phyloP scores from a whole-genome alignment of 2,329 filamentous ascomycete species.

The Microdochium bolleyi region DNA sequence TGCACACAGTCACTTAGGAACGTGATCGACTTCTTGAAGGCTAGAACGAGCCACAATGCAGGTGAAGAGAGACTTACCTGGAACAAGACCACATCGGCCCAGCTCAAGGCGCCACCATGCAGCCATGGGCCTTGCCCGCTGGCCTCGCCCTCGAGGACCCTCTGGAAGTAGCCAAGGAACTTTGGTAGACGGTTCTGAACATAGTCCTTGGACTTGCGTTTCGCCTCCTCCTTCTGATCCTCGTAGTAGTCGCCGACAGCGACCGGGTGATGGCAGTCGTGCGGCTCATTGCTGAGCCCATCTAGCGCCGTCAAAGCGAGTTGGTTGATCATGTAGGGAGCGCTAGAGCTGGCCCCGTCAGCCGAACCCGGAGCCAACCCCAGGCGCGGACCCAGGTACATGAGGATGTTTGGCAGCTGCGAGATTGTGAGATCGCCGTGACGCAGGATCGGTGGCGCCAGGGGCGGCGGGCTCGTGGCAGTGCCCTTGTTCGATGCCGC shows the following conservation, averaged over 20 bases:
- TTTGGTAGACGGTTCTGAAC: constrained; percentile 59
- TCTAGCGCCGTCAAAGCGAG: constrained; percentile 65
- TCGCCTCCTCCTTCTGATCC: constrained; percentile 63
- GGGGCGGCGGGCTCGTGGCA: constrained; percentile 51
- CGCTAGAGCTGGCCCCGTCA: constrained; percentile 29
- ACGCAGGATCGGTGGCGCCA: constrained; percentile 60
- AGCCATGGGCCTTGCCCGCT: constrained; percentile 55
- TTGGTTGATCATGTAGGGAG: constrained; percentile 50
- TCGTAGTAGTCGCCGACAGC: constrained; percentile 56
- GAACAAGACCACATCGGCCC: constrained; percentile 67
- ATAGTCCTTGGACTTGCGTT: constrained; percentile 49
- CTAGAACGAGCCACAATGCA: not conserved
- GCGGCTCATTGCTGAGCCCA: constrained; percentile 60
- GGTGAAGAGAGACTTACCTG: constrained; percentile 39
- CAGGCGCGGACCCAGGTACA: constrained; percentile 57
- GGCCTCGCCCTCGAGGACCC: constrained; percentile 50
- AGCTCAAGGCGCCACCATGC: constrained; percentile 56
- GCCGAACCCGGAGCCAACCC: constrained; percentile 42
- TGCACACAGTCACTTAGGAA: not conserved
- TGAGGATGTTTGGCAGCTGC: constrained; percentile 67
- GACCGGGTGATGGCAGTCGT: constrained; percentile 71
- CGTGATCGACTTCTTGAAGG: not conserved
- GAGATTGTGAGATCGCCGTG: constrained; percentile 53
- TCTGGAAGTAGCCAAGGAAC: constrained; percentile 63
- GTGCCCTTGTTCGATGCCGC: constrained; percentile 36